Conservation (phyloP, 2,329 filamentous ascomycete genomes). For the Fusarium mangiferae region DNA sequence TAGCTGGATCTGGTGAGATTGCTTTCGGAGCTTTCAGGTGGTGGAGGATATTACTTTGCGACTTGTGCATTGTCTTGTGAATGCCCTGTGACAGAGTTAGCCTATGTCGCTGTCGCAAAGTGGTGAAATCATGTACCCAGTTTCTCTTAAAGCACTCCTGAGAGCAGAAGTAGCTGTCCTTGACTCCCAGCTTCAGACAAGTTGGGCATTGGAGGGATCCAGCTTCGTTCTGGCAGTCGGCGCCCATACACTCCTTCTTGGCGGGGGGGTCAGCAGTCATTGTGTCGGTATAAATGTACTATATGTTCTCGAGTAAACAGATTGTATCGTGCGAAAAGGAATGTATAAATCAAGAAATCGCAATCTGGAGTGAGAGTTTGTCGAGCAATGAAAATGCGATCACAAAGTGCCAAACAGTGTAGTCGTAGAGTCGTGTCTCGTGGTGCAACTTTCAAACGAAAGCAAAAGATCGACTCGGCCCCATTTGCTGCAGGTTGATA, state of each 20-base stretch:
- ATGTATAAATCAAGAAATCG: background rate
- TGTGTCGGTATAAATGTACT: constrained; percentile 36
- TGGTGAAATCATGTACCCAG: constrained; percentile 74
- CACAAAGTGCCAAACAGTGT: constrained; percentile 1
- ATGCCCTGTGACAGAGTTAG: constrained; percentile 65
- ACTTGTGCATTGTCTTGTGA: constrained; percentile 80
- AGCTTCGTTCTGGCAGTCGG: constrained; percentile 87
- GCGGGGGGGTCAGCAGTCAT: constrained; percentile 62
- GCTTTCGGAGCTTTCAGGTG: constrained; percentile 80
- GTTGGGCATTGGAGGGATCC: constrained; percentile 91
- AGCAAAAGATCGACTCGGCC: constrained; percentile 34
- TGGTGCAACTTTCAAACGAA: constrained; percentile 39
- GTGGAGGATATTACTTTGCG: constrained; percentile 79
- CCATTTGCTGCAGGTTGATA: constrained; percentile 25
- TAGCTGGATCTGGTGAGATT: constrained; percentile 91
- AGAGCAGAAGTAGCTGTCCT: constrained; percentile 95
- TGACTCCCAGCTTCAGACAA: constrained; percentile 86
- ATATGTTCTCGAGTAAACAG: background rate
- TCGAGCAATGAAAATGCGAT: background rate
- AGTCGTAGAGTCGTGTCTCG: constrained; percentile 12
- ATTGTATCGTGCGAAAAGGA: background rate
- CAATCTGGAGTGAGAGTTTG: background rate
- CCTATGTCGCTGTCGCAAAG: constrained; percentile 22
- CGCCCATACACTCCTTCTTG: constrained; percentile 80
- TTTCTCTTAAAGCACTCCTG: constrained; percentile 99